These are phyloP conservation scores for Neurospora sp. DNA, from an alignment of 495 filamentous ascomycete species.

Conservation along the genomic window DNA sequence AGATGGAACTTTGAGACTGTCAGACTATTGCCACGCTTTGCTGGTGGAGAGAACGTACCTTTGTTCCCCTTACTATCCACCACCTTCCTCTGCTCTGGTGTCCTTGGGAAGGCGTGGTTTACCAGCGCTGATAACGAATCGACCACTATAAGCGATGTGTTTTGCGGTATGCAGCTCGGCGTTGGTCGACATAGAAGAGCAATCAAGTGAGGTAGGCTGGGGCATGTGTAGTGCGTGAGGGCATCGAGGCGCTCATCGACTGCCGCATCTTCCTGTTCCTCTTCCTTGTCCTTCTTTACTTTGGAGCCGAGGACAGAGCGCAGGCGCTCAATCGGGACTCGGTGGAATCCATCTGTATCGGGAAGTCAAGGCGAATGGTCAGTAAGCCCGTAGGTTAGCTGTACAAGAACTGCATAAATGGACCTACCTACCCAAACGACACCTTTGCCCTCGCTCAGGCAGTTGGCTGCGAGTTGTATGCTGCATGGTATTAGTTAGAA, in stretches of 20 bases:
- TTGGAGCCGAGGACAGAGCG: slow-evolving; percentile 5
- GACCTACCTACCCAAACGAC: slow-evolving; percentile 92
- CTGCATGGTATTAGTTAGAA: slow-evolving; percentile 28
- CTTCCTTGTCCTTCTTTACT: slow-evolving; percentile 1
- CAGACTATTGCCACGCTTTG: not conserved
- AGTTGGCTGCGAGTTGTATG: slow-evolving; percentile 57
- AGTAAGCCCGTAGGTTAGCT: slow-evolving; percentile 2
- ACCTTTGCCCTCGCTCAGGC: slow-evolving; percentile 47
- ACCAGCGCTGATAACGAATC: slow-evolving; percentile 69
- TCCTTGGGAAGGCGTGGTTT: slow-evolving; percentile 57
- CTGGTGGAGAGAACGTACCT: slow-evolving; percentile 7
- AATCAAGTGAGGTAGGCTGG: slow-evolving; percentile 65
- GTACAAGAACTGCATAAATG: slow-evolving; percentile 20
- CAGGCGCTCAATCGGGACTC: slow-evolving; percentile 19
- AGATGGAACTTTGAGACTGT: slow-evolving; percentile 20
- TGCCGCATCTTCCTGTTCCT: not conserved
- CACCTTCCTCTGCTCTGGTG: slow-evolving; percentile 10
- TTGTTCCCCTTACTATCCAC: slow-evolving; percentile 15
- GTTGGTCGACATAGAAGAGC: slow-evolving; percentile 58
- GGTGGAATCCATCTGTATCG: slow-evolving; percentile 26
- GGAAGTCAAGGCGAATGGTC: slow-evolving; percentile 4
- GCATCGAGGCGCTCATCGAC: slow-evolving; percentile 1
- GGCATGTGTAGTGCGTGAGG: slow-evolving; percentile 27
- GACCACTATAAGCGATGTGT: slow-evolving; percentile 59
- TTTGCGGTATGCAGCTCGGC: slow-evolving; percentile 44